Conservation (phyloP, 2,329 filamentous ascomycete species). For the Aspergillus novofumigatus region DNA sequence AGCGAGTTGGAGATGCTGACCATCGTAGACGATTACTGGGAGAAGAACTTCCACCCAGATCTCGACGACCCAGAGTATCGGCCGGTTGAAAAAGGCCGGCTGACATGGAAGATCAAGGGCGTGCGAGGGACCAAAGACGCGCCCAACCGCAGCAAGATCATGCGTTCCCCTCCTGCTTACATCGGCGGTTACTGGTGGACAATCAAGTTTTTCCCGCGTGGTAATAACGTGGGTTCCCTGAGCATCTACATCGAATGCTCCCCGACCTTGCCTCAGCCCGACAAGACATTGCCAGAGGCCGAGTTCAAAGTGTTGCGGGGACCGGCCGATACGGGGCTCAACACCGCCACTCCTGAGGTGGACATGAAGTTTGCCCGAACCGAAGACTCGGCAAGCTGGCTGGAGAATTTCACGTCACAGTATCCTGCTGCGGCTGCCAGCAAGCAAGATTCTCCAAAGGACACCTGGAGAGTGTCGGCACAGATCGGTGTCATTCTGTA, state of each 20-base stretch:
- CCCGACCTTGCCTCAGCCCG: slow-evolving; percentile 41
- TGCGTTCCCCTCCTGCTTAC: slow-evolving; percentile 54
- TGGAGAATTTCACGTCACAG: slow-evolving; percentile 27
- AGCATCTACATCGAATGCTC: slow-evolving; percentile 61
- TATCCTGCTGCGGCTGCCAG: slow-evolving; percentile 18
- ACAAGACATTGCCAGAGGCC: slow-evolving; percentile 34
- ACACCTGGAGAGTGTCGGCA: slow-evolving; percentile 50
- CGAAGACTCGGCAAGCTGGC: slow-evolving; percentile 26
- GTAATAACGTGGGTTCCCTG: slow-evolving; percentile 55
- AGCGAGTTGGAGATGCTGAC: slow-evolving; percentile 3
- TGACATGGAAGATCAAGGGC: slow-evolving; percentile 56
- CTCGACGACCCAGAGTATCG: slow-evolving; percentile 57
- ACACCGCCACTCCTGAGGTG: slow-evolving; percentile 27
- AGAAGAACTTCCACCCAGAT: slow-evolving; percentile 52
- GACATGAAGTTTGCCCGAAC: slow-evolving; percentile 28
- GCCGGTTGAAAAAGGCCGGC: slow-evolving; percentile 50
- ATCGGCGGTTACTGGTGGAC: slow-evolving; percentile 61
- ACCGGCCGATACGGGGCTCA: slow-evolving; percentile 32
- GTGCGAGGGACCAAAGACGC: slow-evolving; percentile 59
- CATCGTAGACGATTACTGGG: slow-evolving; percentile 51
- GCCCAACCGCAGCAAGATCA: slow-evolving; percentile 55
- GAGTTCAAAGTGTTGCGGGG: slow-evolving; percentile 41
- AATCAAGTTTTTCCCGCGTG: slow-evolving; percentile 61
- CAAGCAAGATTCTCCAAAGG: slow-evolving; percentile 8
- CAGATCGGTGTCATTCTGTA: slow-evolving; percentile 60